These are phyloP conservation scores for Fusarium sp. DNA, from an alignment of 2,329 filamentous ascomycete genomes.

Conservation along the genomic window DNA sequence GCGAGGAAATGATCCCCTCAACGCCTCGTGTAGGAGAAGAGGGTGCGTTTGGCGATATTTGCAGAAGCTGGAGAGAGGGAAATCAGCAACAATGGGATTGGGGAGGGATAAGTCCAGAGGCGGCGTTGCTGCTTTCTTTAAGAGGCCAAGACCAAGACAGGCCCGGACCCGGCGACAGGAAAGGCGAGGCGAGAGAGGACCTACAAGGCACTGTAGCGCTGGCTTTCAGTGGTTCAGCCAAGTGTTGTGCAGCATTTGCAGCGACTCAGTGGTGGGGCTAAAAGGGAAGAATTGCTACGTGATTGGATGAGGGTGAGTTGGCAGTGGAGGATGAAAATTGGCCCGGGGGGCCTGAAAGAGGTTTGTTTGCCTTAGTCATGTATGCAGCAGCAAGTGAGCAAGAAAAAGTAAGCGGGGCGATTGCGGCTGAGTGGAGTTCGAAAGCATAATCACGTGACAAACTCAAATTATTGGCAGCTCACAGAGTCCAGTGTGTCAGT, in stretches of 20 bases:
- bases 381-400: too few species aligned
- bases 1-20: conserved; percentile 50
- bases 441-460: conserved; percentile 49
- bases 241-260: conserved; percentile 35
- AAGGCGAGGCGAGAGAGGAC: conserved; percentile 40
- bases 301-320: conserved; percentile 28
- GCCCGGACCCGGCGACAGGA: conserved; percentile 38
- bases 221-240: conserved; percentile 41
- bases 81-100: conserved; percentile 44
- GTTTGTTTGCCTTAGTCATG: conserved; percentile 34
- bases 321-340: conserved; percentile 31
- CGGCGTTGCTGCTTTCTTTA: conserved; percentile 45
- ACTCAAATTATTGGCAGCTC: conserved; percentile 1
- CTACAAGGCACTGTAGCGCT: conserved; percentile 6
- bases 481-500: background rate
- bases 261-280: conserved; percentile 34
- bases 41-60: conserved; percentile 40
- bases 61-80: conserved; percentile 34
- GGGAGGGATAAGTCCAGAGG: conserved; percentile 43
- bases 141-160: conserved; percentile 27
- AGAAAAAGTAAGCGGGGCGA: conserved; percentile 2
- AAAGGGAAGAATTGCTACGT: conserved; percentile 1
- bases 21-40: conserved; percentile 55
- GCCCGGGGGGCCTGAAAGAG: conserved; percentile 10
- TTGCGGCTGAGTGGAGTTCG: conserved; percentile 4